Evolutionary conservation across 331 rosid species (phyloP).

Genomic region (Quercus tomentella): DNA sequence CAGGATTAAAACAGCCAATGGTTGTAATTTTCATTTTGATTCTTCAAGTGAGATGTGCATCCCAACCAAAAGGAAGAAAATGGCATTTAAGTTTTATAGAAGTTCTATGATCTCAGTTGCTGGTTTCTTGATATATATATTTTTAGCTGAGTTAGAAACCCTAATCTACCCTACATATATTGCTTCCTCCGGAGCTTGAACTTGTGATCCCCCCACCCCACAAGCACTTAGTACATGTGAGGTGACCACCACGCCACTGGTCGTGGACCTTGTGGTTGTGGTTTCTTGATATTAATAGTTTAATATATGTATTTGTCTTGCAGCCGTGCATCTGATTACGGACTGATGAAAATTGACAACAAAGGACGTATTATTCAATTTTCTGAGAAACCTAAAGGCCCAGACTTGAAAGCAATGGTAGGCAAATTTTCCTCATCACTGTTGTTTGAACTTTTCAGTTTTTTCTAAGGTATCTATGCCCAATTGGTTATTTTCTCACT

Average conservation of each 20-base stretch:
- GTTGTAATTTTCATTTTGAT: not conserved
- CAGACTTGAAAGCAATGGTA: constrained; percentile 88
- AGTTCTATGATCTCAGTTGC: not conserved
- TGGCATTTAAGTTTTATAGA: not conserved
- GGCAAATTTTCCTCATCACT: not conserved
- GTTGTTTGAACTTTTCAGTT: not conserved
- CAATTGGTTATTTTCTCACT: not conserved
- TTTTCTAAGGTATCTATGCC: not conserved
- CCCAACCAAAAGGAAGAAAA: not conserved
- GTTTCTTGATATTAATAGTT: not conserved
- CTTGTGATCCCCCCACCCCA: too few relatives aligned
- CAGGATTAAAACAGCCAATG: not conserved
- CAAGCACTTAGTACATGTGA: too few relatives aligned
- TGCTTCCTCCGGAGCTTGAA: too few relatives aligned
- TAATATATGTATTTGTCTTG: constrained; percentile 9
- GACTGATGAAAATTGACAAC: constrained; percentile 77
- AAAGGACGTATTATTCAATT: constrained; percentile 68
- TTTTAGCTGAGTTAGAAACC: too few relatives aligned
- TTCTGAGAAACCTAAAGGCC: constrained; percentile 87
- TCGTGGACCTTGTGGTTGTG: too few relatives aligned
- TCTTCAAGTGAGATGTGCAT: not conserved
- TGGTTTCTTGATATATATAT: not conserved
- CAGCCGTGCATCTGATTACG: constrained; percentile 93
- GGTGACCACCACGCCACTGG: too few relatives aligned
- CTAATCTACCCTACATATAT: too few relatives aligned